Evolutionary conservation across 106 monocot species (phyloP), one percentile per base, ranked within the genome.

Genomic region (Vanilla planifolia): DNA sequence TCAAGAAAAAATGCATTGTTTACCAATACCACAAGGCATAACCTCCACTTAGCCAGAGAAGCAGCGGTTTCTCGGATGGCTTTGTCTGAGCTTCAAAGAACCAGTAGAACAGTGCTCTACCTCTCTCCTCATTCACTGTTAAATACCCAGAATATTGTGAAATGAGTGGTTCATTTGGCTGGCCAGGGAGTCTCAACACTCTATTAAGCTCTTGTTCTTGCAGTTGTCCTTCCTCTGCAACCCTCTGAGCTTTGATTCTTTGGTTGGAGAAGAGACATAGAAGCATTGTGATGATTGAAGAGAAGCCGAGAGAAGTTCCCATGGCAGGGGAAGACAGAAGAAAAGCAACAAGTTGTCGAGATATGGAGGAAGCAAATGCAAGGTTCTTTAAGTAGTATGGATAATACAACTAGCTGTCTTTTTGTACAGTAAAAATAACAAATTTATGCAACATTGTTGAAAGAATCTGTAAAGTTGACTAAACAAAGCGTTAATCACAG

Each of bases 31-130:
- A 34, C 3, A 3, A 25, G 37, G 65, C 41, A 17, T 43, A 28
- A 92, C 88, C 87, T 80, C 93, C 93, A 63, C 89, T 93, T 69
- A 93, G 77, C 93, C 89, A 93, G 36, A 93, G 79, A n/a, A 89
- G 79, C 43, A 89, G 80, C 23, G 93, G 93, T 57, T 48, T 85
- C 27, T 73, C n/a, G 9, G 61, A 65, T 1, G 89, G 85, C 33
- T 32, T 19, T 1, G 60, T 46, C 63, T 75, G 81, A 3, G 89
- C 89, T 66, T 89, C 93, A 67, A 93, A 89, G 82, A 93, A 93
- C 89, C 89, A 85, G 71, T 89, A 93, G 69, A 93, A 93, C 27
- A 85, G 75, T 4, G 89, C 85, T 55, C 93, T 81, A 24, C 84
- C 93, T 47, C 69, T 79, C 33, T 68, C 42, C 40, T 61, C 41